phyloP scores from a whole-genome alignment of 2,329 filamentous ascomycete genomes.

The Fusarium torreyae region DNA sequence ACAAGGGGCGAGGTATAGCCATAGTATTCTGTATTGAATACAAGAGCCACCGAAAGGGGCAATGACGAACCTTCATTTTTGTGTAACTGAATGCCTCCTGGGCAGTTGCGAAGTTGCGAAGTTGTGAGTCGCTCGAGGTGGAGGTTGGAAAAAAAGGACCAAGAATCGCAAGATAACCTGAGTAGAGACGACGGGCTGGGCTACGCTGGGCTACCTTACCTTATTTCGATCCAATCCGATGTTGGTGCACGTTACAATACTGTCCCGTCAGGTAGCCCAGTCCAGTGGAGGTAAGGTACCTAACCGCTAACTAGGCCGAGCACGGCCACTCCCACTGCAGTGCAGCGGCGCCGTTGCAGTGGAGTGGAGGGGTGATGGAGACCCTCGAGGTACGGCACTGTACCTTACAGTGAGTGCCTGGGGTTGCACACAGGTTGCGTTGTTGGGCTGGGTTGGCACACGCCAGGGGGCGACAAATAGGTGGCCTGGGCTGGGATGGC shows the following conservation, averaged over 20 bases:
- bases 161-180: conserved; percentile 43
- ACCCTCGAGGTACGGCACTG: conserved; percentile 20
- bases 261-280: background rate
- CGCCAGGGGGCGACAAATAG: conserved; percentile 23
- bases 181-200: conserved; percentile 35
- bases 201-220: conserved; percentile 41
- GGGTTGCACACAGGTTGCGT: conserved; percentile 18
- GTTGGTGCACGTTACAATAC: conserved; percentile 6
- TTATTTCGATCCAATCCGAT: conserved; percentile 45
- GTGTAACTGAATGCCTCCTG: conserved; percentile 52
- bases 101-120: conserved; percentile 49
- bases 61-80: conserved; percentile 57
- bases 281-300: conserved; percentile 17
- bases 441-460: conserved; percentile 15
- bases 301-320: conserved; percentile 31
- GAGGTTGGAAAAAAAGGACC: conserved; percentile 44
- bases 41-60: conserved; percentile 38
- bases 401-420: conserved; percentile 43
- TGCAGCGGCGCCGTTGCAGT: conserved; percentile 39
- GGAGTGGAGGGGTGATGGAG: conserved; percentile 25
- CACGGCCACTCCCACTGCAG: conserved; percentile 25
- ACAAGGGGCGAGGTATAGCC: conserved; percentile 9
- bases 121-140: conserved; percentile 45
- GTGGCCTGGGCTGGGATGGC: conserved; percentile 24
- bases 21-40: conserved; percentile 19